Conservation (phyloP, 1,139 yeast species). For the Candida sanyaensis region DNA sequence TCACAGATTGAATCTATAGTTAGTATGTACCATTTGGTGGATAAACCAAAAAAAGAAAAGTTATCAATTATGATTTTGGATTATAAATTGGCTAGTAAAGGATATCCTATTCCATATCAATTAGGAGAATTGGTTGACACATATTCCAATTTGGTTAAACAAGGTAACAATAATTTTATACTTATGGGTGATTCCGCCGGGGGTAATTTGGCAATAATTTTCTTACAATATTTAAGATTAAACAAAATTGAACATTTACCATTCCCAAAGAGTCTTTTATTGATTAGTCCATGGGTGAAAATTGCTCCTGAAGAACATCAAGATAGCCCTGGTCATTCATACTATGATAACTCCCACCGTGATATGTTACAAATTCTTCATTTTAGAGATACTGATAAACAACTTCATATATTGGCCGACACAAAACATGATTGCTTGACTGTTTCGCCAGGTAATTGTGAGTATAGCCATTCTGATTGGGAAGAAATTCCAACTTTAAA, state of each 20-base stretch:
- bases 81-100: slow-evolving; percentile 37
- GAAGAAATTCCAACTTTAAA: slow-evolving; percentile 32
- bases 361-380: slow-evolving; percentile 30
- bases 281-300: slow-evolving; percentile 44
- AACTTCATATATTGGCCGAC: slow-evolving; percentile 15
- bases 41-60: slow-evolving; percentile 24
- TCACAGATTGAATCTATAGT: slow-evolving; percentile 34
- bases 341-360: slow-evolving; percentile 29
- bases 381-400: slow-evolving; percentile 6
- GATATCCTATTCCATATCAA: slow-evolving; percentile 37
- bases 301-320: slow-evolving; percentile 15
- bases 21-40: slow-evolving; percentile 31
- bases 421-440: slow-evolving; percentile 10
- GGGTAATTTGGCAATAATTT: slow-evolving; percentile 35
- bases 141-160: slow-evolving; percentile 26
- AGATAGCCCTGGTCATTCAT: slow-evolving; percentile 32
- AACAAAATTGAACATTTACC: slow-evolving; percentile 12
- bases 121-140: slow-evolving; percentile 33
- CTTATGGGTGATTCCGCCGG: slow-evolving; percentile 48
- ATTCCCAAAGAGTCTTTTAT: slow-evolving; percentile 33
- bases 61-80: slow-evolving; percentile 39
- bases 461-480: slow-evolving; percentile 33
- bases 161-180: slow-evolving; percentile 31
- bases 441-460: slow-evolving; percentile 19
- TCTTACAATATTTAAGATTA: slow-evolving; percentile 28